Conservation (phyloP, 1,284 basidiomycete species). For the Papiliotrema laurentii region DNA sequence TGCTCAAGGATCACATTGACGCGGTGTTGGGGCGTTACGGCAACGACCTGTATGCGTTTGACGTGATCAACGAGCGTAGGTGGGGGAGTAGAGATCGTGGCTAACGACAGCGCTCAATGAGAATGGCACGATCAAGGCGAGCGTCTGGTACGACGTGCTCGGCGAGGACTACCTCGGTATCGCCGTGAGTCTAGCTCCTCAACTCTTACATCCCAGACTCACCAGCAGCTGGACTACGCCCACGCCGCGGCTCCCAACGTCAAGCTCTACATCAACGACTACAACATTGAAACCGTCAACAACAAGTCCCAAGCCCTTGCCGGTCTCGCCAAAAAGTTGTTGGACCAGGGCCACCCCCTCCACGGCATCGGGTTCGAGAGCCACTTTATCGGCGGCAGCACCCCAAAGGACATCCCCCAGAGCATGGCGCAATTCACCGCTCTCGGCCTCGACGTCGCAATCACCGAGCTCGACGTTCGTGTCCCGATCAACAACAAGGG, state of each 20-base stretch:
- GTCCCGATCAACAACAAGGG: slow-evolving; percentile 23
- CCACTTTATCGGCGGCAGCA: slow-evolving; percentile 33
- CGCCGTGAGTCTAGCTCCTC: slow-evolving; percentile 15
- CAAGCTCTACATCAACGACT: slow-evolving; percentile 39
- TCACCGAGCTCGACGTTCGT: slow-evolving; percentile 38
- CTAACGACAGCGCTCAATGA: slow-evolving; percentile 24
- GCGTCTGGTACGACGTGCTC: slow-evolving; percentile 34
- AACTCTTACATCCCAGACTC: neutral
- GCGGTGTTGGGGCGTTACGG: slow-evolving; percentile 32
- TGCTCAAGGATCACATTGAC: slow-evolving; percentile 28
- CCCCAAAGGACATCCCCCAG: slow-evolving; percentile 19
- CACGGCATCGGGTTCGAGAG: slow-evolving; percentile 34
- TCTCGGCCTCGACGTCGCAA: slow-evolving; percentile 34
- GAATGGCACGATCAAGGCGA: slow-evolving; percentile 25
- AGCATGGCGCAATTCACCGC: slow-evolving; percentile 33
- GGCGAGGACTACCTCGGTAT: slow-evolving; percentile 29
- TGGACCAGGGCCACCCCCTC: slow-evolving; percentile 21
- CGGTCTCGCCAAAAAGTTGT: slow-evolving; percentile 19
- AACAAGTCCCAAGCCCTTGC: slow-evolving; percentile 26
- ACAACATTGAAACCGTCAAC: slow-evolving; percentile 36
- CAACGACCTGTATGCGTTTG: slow-evolving; percentile 27
- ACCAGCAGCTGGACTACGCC: slow-evolving; percentile 22
- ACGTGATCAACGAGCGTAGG: slow-evolving; percentile 40
- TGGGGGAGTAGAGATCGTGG: neutral
- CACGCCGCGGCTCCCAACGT: slow-evolving; percentile 35